A percentile compares a stretch with the other conserved stretches of the same genome.
phyloP scores from a whole-genome alignment of 495 filamentous ascomycete genomes.

The Penicillium verhagenii region DNA sequence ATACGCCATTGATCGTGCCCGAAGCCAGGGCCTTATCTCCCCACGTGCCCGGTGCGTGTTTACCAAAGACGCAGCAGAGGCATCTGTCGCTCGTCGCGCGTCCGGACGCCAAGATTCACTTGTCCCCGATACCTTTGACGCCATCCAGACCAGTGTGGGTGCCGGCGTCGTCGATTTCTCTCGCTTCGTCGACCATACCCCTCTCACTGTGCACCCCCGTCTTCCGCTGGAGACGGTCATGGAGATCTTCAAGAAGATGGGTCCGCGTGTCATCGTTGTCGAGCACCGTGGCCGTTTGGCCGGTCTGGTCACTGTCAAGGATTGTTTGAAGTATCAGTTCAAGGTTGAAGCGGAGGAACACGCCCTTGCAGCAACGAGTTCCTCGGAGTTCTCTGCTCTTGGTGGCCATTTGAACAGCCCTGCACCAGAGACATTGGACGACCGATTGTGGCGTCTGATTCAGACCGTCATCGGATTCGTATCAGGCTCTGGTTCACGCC shows the following conservation, averaged over 20 bases:
- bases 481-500: constrained; percentile 9
- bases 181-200: constrained; percentile 85
- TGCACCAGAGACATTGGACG: constrained; percentile 48
- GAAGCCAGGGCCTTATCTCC: constrained; percentile 66
- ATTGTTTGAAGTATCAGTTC: constrained; percentile 97
- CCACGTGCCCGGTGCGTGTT: constrained; percentile 78
- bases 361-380: constrained; percentile 47
- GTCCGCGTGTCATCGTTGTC: constrained; percentile 88
- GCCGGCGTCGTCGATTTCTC: constrained; percentile 74
- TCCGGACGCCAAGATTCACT: constrained; percentile 21
- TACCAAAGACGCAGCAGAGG: constrained; percentile 55
- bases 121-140: constrained; percentile 63
- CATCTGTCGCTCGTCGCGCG: constrained; percentile 36
- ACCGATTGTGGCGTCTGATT: constrained; percentile 68
- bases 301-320: constrained; percentile 93
- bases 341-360: constrained; percentile 91
- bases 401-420: constrained; percentile 32
- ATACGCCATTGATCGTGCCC: constrained; percentile 87
- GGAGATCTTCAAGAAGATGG: constrained; percentile 99
- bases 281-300: constrained; percentile 81
- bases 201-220: constrained; percentile 86
- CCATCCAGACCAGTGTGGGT: constrained; percentile 56
- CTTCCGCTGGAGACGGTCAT: constrained; percentile 95
- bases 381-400: constrained; percentile 36
- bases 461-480: constrained; percentile 42